Base-by-base conservation (phyloP, 129 eudicot species). In the Tagetes patula region DNA sequence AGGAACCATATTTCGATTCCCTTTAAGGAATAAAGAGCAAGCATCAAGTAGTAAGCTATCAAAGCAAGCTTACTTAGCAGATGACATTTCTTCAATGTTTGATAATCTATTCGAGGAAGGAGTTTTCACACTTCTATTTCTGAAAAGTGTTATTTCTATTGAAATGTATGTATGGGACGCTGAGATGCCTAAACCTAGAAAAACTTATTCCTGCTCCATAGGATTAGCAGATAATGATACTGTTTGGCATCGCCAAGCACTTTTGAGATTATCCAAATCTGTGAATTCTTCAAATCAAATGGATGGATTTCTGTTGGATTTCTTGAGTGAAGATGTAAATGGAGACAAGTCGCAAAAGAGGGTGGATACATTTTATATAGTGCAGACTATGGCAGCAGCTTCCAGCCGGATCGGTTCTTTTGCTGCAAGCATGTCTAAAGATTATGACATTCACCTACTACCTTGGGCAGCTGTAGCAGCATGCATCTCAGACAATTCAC, bases 401-500 rank as follows among this genome's bases (percentile, higher is more conserved):
- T 80, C 97, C 73, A 90, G 99, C 80, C 90, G 93, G 82, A 88
- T 94, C 55, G 91, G 91, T 76, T 78, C 97, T 55, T 90, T 94
- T 84, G 97, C 97, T 52, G 87, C 86, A 65, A 78, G 77, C 27
- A 96, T 94, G 67, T 85, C 96, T 6, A 86, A 86, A 77, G 96
- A 94, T 79, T 94, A 86, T 82, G 99, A 90, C 80, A 90, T 90
- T 75, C 96, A 90, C 69, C 87, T 94, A 13, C 78, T 94, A 80
- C 99, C 99, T 48, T 94, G 99, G 99, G 97, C 97, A 50, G 88
- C 99, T 4, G 97, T 94, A 39, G 99, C 99, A 47, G 99, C 93
- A 46, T 94, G 97, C 85, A 72, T 94, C 49, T 94, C 99, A 65
- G 87, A 82, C 81, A 85, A 82, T 81, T 62, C 84, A 0, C 38